phyloP scores from a whole-genome alignment of 768 basidiomycete species.

The Kwoniella sp. region DNA sequence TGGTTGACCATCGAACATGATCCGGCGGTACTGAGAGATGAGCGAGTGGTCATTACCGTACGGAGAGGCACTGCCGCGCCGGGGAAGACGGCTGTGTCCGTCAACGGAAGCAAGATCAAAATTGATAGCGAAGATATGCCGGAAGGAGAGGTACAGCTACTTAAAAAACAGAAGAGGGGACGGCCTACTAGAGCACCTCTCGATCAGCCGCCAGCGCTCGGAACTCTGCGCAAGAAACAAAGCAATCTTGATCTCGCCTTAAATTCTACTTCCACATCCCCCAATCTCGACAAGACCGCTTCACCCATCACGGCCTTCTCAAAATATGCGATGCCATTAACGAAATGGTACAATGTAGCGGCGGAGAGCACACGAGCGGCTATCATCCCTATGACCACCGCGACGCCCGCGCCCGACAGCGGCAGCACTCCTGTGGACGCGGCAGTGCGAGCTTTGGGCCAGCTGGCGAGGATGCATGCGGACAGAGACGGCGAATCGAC shows the following conservation, averaged over 20 bases:
- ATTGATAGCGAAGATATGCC: conserved; percentile 88
- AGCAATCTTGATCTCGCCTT: conserved; percentile 35
- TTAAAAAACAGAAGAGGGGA: conserved; percentile 80
- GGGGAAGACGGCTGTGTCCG: conserved; percentile 73
- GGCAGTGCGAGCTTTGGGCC: conserved; percentile 77
- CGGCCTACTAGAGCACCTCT: conserved; percentile 84
- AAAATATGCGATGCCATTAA: conserved; percentile 40
- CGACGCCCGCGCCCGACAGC: conserved; percentile 18
- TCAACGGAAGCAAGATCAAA: conserved; percentile 80
- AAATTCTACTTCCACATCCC: conserved; percentile 3
- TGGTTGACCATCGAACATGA: conserved; percentile 94
- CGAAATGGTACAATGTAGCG: conserved; percentile 45
- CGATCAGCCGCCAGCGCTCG: conserved; percentile 70
- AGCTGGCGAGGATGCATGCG: conserved; percentile 73
- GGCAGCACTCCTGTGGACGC: conserved; percentile 47
- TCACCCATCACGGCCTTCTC: conserved; percentile 32
- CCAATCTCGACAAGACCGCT: conserved; percentile 57
- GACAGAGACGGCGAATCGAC: conserved; percentile 59
- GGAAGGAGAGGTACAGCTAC: conserved; percentile 79
- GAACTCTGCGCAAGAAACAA: conserved; percentile 46
- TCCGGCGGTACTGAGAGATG: conserved; percentile 71
- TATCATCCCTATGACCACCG: conserved; percentile 48
- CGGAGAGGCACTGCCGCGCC: conserved; percentile 65
- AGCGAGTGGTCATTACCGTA: conserved; percentile 73
- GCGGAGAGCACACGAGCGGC: conserved; percentile 48